Evolutionary conservation across 805 yeast genomes (phyloP), one percentile per base, ranked within the genome.

Genomic region (Metschnikowia amazonensis): DNA sequence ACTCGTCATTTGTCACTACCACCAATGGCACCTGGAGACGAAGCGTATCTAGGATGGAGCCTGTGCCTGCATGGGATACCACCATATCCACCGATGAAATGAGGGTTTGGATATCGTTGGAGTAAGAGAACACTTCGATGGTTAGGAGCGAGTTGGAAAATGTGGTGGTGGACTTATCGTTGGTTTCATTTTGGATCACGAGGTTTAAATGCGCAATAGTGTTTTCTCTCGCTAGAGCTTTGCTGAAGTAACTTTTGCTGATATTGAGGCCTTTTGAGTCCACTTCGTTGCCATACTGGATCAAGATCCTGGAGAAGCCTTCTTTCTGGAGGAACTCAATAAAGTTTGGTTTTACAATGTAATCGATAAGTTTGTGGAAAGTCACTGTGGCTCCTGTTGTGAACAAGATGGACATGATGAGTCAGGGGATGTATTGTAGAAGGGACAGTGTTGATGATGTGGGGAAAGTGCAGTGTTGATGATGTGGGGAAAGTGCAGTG

Each of bases 381-480:
- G 95, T 84, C 17, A 86, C 90, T 0, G 97, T 90, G 2, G 97
- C 97, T 0, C 98, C 98, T 3, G 95, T 85, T 0, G 95, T 84
- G 4, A 90, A 83, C 28, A 90, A 66, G 13, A 69, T 50, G 24
- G 46, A 43, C 43, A 40, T 40, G 32, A n/a, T n/a, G n/a, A n/a
- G n/a, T n/a, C n/a, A n/a, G n/a, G n/a, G n/a, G n/a, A n/a, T n/a
- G n/a, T n/a, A n/a, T n/a, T n/a, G n/a, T n/a, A n/a, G n/a, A n/a
- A n/a, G n/a, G n/a, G n/a, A n/a, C n/a, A n/a, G n/a, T n/a, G n/a
- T n/a, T n/a, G n/a, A n/a, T n/a, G n/a, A n/a, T n/a, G n/a, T n/a
- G n/a, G n/a, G n/a, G n/a, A n/a, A n/a, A n/a, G n/a, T n/a, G n/a
- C n/a, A n/a, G n/a, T n/a, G n/a, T n/a, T n/a, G n/a, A n/a, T n/a